phyloP scores from a whole-genome alignment of 2,329 filamentous ascomycete genomes.

The Colletotrichum shisoi region DNA sequence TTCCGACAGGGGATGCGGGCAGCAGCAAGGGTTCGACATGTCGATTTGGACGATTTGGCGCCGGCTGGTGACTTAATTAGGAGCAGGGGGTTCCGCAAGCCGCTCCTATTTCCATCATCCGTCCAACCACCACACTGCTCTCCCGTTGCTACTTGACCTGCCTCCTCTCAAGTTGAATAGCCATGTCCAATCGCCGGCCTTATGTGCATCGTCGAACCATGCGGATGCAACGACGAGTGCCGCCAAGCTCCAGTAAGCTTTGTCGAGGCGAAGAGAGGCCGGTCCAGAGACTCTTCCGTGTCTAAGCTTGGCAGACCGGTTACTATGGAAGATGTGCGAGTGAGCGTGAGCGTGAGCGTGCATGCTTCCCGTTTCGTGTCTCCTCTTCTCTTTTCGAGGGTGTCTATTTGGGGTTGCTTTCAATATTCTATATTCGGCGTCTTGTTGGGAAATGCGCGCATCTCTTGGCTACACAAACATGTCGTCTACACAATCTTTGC shows the following conservation, averaged over 20 bases:
- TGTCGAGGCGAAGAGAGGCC: conserved; percentile 22
- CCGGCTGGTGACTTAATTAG: conserved; percentile 26
- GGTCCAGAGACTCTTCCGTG: conserved; percentile 1
- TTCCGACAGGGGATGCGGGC: conserved; percentile 38
- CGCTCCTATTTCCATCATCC: conserved; percentile 26
- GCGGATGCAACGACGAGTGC: conserved; percentile 44
- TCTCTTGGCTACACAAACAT: conserved; percentile 21
- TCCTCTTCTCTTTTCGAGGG: conserved; percentile 16
- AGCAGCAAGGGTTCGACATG: conserved; percentile 44
- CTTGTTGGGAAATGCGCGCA: conserved; percentile 31
- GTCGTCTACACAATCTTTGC: conserved; percentile 1
- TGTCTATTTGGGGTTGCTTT: conserved; percentile 27
- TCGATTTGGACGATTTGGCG: conserved; percentile 39
- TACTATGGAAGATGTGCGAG: conserved; percentile 18
- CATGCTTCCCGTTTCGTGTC: conserved; percentile 10
- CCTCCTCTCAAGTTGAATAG: conserved; percentile 29
- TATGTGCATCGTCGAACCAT: conserved; percentile 39
- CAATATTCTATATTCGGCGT: conserved; percentile 36
- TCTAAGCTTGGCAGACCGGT: conserved; percentile 12
- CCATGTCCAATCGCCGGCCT: conserved; percentile 37
- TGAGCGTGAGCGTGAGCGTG: neutral
- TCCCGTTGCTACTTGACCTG: conserved; percentile 38
- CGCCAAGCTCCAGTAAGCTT: conserved; percentile 42
- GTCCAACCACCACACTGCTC: conserved; percentile 46
- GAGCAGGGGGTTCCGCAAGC: conserved; percentile 33